These are phyloP conservation scores for Cutaneotrichosporon mucoides DNA, from an alignment of 1,284 basidiomycete genomes.

Conservation along the genomic window DNA sequence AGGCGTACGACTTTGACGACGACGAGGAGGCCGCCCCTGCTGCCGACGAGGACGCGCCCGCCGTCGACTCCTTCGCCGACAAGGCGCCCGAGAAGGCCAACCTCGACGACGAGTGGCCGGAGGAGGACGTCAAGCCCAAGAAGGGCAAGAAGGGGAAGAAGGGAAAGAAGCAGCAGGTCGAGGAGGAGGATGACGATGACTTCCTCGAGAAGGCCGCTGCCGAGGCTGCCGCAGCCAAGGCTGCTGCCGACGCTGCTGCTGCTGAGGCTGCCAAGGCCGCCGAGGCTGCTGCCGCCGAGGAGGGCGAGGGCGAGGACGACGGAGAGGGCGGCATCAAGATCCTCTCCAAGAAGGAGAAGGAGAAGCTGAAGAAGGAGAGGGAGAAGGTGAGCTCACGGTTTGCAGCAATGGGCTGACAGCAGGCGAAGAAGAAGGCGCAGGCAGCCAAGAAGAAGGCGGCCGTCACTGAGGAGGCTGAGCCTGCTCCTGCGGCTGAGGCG, in stretches of 20 bases:
- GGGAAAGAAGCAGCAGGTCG: constrained; percentile 47
- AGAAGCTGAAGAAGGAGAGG: constrained; percentile 86
- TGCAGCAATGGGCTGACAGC: constrained; percentile 1
- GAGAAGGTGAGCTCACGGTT: constrained; percentile 64
- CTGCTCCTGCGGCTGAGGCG: not conserved
- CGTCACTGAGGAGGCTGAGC: constrained; percentile 19
- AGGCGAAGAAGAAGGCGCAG: constrained; percentile 95
- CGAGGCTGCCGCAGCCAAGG: constrained; percentile 44
- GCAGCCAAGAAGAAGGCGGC: constrained; percentile 75
- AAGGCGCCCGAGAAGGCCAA: constrained; percentile 17
- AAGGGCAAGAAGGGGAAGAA: constrained; percentile 51
- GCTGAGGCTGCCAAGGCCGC: constrained; percentile 52
- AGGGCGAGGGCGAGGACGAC: constrained; percentile 57
- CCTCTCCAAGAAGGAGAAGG: constrained; percentile 86
- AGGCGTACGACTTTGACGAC: constrained; percentile 18
- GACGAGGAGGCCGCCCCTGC: constrained; percentile 21
- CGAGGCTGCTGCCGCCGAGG: constrained; percentile 61
- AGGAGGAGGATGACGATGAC: constrained; percentile 35
- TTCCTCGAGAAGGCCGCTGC: constrained; percentile 47
- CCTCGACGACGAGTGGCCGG: constrained; percentile 48
- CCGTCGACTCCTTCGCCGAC: constrained; percentile 46
- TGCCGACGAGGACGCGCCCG: constrained; percentile 28
- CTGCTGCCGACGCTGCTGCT: constrained; percentile 19
- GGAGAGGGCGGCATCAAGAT: constrained; percentile 67
- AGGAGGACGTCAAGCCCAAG: constrained; percentile 49